phyloP scores from a whole-genome alignment of 805 yeast genomes.

The Kluyveromyces nonfermentans region DNA sequence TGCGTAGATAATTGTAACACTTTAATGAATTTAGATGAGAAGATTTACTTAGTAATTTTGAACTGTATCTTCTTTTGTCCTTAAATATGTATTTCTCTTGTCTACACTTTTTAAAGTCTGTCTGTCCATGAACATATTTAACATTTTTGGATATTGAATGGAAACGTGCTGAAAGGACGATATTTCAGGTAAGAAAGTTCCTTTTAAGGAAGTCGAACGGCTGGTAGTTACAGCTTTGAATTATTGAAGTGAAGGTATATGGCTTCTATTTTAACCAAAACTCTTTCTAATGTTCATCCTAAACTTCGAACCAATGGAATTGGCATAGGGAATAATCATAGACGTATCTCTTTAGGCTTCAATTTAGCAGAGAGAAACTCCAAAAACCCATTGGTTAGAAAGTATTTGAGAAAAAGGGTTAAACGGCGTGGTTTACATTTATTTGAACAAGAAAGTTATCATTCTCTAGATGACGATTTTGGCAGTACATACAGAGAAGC shows the following conservation, averaged over 20 bases:
- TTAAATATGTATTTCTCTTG: too few relatives aligned
- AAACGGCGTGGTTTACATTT: slow-evolving; percentile 13
- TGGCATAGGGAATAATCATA: slow-evolving; percentile 34
- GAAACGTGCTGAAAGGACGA: not conserved
- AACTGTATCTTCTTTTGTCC: too few relatives aligned
- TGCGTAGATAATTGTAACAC: not conserved
- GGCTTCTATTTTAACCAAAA: slow-evolving; percentile 22
- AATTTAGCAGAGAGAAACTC: slow-evolving; percentile 31
- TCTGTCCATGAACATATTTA: too few relatives aligned
- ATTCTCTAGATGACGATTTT: slow-evolving; percentile 33
- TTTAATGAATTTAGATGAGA: not conserved
- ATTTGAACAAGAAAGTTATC: slow-evolving; percentile 32
- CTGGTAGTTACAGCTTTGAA: not conserved
- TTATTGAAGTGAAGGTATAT: slow-evolving; percentile 5
- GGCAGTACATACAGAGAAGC: slow-evolving; percentile 20
- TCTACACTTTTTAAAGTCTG: too few relatives aligned
- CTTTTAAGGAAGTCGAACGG: not conserved
- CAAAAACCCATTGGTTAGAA: slow-evolving; percentile 32
- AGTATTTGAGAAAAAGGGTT: slow-evolving; percentile 13
- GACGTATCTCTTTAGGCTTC: slow-evolving; percentile 32
- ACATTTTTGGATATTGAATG: not conserved
- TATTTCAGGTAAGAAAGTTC: not conserved
- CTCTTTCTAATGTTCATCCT: slow-evolving; percentile 31
- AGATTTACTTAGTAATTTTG: too few relatives aligned
- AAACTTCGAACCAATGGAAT: slow-evolving; percentile 33